Conservation (phyloP, 169 alveolate species). For the Amoebophrya sp. region DNA sequence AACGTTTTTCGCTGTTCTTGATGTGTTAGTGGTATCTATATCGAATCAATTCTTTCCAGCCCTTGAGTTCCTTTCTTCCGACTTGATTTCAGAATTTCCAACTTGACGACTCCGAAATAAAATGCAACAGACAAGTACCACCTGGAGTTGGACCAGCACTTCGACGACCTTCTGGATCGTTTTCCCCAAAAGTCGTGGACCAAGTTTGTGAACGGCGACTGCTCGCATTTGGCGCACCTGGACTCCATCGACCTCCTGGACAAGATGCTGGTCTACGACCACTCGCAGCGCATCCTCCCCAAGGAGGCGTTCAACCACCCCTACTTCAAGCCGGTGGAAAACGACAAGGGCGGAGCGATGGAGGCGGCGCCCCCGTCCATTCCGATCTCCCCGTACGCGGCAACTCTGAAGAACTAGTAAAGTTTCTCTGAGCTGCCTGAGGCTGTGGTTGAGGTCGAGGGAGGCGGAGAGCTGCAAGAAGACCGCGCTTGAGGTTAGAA, state of each 20-base stretch:
- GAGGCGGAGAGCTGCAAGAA: no score
- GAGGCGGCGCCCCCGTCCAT: neutral
- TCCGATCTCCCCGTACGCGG: neutral
- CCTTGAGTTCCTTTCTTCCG: no score
- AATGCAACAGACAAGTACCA: neutral
- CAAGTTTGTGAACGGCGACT: slow-evolving; percentile 64
- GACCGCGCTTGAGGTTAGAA: no score
- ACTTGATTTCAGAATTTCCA: no score
- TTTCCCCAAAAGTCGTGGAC: slow-evolving; percentile 76
- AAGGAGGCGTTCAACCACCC: slow-evolving; percentile 90
- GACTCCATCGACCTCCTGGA: slow-evolving; percentile 79
- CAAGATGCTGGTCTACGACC: slow-evolving; percentile 83
- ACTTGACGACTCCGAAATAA: no score
- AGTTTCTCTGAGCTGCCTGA: no score
- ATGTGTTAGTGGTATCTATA: neutral
- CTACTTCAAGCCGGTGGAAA: slow-evolving; percentile 54
- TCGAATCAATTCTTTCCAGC: no score
- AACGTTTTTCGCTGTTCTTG: neutral
- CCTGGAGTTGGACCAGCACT: slow-evolving; percentile 52
- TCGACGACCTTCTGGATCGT: slow-evolving; percentile 56
- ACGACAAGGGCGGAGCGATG: neutral
- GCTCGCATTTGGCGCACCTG: slow-evolving; percentile 44
- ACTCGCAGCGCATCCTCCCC: slow-evolving; percentile 85
- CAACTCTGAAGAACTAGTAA: neutral
- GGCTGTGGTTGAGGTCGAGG: no score